Base-by-base conservation (phyloP, 495 filamentous ascomycete species). In the Trichoderma virens region DNA sequence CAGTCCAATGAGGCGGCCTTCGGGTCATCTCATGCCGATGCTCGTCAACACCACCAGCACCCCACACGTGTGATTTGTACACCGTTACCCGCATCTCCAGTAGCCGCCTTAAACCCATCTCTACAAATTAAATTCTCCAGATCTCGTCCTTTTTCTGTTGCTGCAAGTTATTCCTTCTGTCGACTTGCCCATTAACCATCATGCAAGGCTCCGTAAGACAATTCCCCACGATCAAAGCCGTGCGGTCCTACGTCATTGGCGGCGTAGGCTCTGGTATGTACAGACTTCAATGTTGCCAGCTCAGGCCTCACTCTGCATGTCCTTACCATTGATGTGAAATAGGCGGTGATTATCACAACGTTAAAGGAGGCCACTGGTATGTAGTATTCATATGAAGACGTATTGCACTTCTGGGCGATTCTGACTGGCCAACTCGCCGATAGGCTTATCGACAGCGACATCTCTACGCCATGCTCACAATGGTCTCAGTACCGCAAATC, bases 281-380 rank as follows among this genome's bases (percentile, higher is more conserved):
- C 7, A 20, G 54, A 54, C 3, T 35, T 16, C 30, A 3, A 16
- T 43, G 43, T 47, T 8, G 43, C 43, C 18, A n/a, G 38, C 38
- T 41, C 38, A n/a, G n/a, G n/a, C n/a, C n/a, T n/a, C n/a, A n/a
- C n/a, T n/a, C n/a, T n/a, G n/a, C n/a, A n/a, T n/a, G n/a, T n/a
- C n/a, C n/a, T n/a, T n/a, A n/a, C n/a, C n/a, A n/a, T n/a, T n/a
- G 13, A 61, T 62, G 32, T 51, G n/a, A 28, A 25, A 69, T 51
- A 78, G 83, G 84, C 34, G 92, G 92, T 65, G 92, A 97, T 71
- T 97, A 97, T 70, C 92, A 97, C 82, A 97, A 97, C 84, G 92
- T 96, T 67, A 85, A 90, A 71, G 90, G 90, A 25, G 92, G 92
- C 28, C 92, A 96, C 75, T 96, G 92, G 84, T 86, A 71, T 56